Percentiles rank a stretch among this genome's conserved stretches.
Conservation (phyloP, 805 yeast species). For the Yamadazyma olivae region DNA sequence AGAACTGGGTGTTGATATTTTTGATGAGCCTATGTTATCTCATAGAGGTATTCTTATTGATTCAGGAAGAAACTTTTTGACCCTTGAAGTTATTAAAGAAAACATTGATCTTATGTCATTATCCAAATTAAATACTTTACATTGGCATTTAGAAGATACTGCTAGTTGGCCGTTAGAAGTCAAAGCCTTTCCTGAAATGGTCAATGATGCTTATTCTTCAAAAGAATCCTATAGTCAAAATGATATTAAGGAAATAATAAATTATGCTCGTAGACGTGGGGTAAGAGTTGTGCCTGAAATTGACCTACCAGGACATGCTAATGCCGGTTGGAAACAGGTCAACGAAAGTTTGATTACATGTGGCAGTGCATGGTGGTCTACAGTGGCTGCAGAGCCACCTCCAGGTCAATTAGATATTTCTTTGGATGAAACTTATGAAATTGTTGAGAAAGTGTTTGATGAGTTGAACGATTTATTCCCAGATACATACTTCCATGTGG, state of each 20-base stretch:
- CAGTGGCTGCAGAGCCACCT: conserved; percentile 35
- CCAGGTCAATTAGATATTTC: conserved; percentile 40
- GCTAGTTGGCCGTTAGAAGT: conserved; percentile 41
- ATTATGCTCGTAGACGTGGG: conserved; percentile 33
- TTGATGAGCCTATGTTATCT: conserved; percentile 31
- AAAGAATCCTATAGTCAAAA: conserved; percentile 24
- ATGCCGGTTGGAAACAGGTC: conserved; percentile 36
- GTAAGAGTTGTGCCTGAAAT: conserved; percentile 40
- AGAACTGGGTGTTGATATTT: conserved; percentile 30
- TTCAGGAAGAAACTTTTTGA: conserved; percentile 34
- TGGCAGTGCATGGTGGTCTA: conserved; percentile 24
- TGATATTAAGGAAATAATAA: conserved; percentile 25
- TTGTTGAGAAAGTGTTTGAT: conserved; percentile 28
- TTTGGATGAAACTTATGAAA: conserved; percentile 27
- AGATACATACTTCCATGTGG: conserved; percentile 41
- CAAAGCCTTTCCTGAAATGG: conserved; percentile 33
- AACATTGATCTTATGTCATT: conserved; percentile 39
- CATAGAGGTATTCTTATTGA: conserved; percentile 42
- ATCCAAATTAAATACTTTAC: conserved; percentile 36
- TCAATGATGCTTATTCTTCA: conserved; percentile 33
- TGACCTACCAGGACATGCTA: conserved; percentile 41
- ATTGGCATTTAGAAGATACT: conserved; percentile 39
- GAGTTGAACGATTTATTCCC: conserved; percentile 29
- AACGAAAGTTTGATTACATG: conserved; percentile 25
- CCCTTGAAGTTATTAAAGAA: conserved; percentile 21